Conservation (phyloP, 2,329 filamentous ascomycete genomes). For the Monilinia laxa region DNA sequence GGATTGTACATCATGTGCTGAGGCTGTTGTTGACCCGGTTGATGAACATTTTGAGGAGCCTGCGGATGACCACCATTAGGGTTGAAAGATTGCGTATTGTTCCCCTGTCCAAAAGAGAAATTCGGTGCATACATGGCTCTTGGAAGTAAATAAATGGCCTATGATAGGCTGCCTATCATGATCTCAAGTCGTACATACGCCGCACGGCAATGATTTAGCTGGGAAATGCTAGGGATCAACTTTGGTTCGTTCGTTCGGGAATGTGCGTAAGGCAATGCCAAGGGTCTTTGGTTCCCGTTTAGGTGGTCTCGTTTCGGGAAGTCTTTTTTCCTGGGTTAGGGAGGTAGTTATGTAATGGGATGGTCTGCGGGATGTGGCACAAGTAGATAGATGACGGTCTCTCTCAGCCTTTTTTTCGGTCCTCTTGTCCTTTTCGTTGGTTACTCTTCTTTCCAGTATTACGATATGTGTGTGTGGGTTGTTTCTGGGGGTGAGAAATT, state of each 20-base stretch:
- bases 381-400: conserved; percentile 6
- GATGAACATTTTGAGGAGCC: conserved; percentile 26
- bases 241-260: conserved; percentile 24
- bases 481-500: conserved; percentile 3
- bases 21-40: conserved; percentile 38
- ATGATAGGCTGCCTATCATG: conserved; percentile 26
- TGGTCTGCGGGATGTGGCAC: not conserved
- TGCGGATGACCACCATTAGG: conserved; percentile 27
- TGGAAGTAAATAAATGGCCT: conserved; percentile 17
- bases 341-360: not conserved
- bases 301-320: conserved; percentile 19
- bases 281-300: conserved; percentile 18
- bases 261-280: conserved; percentile 23
- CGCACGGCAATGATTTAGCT: conserved; percentile 24
- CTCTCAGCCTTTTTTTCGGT: not conserved
- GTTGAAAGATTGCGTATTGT: conserved; percentile 25
- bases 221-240: conserved; percentile 20
- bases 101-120: conserved; percentile 26
- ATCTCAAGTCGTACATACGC: conserved; percentile 24
- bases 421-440: not conserved
- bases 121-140: conserved; percentile 29
- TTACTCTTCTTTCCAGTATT: conserved; percentile 13
- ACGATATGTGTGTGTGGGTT: conserved; percentile 8
- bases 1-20: conserved; percentile 59
- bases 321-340: conserved; percentile 20